Conservation (phyloP, 257 asterid species). For the Thymus quinquecostatus region DNA sequence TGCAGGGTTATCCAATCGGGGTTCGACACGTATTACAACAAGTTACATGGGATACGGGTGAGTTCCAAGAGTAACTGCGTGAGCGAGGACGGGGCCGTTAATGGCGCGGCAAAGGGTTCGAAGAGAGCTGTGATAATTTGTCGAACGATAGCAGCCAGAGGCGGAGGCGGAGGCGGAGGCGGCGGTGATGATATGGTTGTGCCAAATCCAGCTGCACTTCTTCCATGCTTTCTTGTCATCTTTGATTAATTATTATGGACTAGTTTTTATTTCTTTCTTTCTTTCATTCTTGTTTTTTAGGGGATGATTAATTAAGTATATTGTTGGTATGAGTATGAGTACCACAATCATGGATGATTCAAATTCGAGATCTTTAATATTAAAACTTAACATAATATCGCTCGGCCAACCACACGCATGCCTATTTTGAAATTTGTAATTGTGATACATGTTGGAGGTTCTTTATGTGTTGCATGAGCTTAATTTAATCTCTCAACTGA, state of each 20-base stretch:
- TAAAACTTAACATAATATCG: no score
- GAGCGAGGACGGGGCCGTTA: slow-evolving; percentile 24
- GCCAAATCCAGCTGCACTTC: slow-evolving; percentile 36
- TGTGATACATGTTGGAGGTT: no score
- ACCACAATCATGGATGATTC: no score
- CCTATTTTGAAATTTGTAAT: no score
- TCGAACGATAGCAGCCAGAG: slow-evolving; percentile 36
- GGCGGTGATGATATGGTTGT: slow-evolving; percentile 18
- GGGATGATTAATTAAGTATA: no score
- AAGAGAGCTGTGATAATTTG: slow-evolving; percentile 33
- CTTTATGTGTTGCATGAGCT: no score
- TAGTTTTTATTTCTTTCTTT: no score
- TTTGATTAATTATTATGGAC: background rate
- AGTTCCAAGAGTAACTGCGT: slow-evolving; percentile 28
- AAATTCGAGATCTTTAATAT: no score
- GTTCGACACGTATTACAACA: slow-evolving; percentile 37
- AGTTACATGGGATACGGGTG: slow-evolving; percentile 34
- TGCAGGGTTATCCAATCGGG: slow-evolving; percentile 37
- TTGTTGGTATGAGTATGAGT: no score
- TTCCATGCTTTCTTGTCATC: slow-evolving; percentile 37
- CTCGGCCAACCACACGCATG: no score
- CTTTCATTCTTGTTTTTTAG: no score
- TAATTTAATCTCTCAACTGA: no score
- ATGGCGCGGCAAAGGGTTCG: background rate
- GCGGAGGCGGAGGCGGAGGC: slow-evolving; percentile 11